Conservation (phyloP, 495 filamentous ascomycete species). For the Hypoxylon cercidicola region DNA sequence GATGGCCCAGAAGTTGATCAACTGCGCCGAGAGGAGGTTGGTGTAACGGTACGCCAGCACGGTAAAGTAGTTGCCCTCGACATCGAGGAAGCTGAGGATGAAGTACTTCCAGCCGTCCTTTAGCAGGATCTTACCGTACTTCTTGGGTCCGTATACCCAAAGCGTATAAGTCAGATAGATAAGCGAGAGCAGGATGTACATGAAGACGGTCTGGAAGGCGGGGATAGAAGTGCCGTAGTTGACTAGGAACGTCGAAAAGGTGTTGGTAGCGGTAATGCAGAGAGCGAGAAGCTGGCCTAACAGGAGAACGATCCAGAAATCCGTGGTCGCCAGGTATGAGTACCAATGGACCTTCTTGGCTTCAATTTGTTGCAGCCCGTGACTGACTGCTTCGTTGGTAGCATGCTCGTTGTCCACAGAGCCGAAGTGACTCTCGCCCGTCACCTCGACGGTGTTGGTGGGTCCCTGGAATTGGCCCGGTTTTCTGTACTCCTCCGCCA, state of each 20-base stretch:
- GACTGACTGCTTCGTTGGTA: slow-evolving; percentile 43
- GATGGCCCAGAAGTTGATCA: slow-evolving; percentile 99
- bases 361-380: slow-evolving; percentile 57
- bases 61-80: slow-evolving; percentile 97
- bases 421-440: slow-evolving; percentile 19
- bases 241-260: slow-evolving; percentile 81
- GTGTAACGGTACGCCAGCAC: slow-evolving; percentile 95
- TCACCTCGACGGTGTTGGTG: slow-evolving; percentile 41
- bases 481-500: slow-evolving; percentile 42
- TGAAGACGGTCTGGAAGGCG: slow-evolving; percentile 97
- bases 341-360: slow-evolving; percentile 70
- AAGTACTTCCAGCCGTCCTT: slow-evolving; percentile 93
- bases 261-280: slow-evolving; percentile 89
- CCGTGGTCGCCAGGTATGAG: slow-evolving; percentile 80
- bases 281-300: slow-evolving; percentile 90
- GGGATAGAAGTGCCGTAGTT: slow-evolving; percentile 80
- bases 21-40: slow-evolving; percentile 87
- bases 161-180: slow-evolving; percentile 86
- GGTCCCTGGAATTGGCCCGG: slow-evolving; percentile 28
- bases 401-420: slow-evolving; percentile 9
- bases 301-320: slow-evolving; percentile 85
- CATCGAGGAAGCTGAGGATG: slow-evolving; percentile 90
- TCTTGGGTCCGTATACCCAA: slow-evolving; percentile 80
- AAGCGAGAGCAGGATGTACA: slow-evolving; percentile 84
- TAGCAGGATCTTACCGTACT: slow-evolving; percentile 69